phyloP scores from a whole-genome alignment of 805 yeast species.

The Saturnispora saitoi region DNA sequence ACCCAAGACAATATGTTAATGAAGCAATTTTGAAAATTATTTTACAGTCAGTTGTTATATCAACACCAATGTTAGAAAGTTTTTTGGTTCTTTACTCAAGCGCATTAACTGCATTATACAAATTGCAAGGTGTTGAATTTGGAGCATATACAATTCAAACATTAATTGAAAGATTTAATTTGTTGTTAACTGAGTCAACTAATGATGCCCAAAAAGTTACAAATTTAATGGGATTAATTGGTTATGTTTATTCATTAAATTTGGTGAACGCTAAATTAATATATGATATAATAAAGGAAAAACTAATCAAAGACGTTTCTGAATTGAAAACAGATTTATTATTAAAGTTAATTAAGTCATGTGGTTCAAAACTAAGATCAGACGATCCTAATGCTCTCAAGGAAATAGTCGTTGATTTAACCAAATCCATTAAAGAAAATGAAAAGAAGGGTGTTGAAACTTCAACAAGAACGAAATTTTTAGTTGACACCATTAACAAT shows the following conservation, averaged over 20 bases:
- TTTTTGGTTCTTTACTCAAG: conserved; percentile 76
- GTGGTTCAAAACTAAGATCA: conserved; percentile 78
- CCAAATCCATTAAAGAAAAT: conserved; percentile 34
- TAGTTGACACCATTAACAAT: conserved; percentile 77
- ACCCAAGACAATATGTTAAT: conserved; percentile 76
- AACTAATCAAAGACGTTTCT: conserved; percentile 34
- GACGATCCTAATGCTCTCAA: conserved; percentile 86
- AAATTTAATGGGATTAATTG: conserved; percentile 65
- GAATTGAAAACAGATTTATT: conserved; percentile 74
- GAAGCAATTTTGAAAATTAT: conserved; percentile 56
- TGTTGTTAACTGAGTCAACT: conserved; percentile 25
- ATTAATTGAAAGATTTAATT: conserved; percentile 62
- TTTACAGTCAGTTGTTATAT: conserved; percentile 53
- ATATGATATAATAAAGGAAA: conserved; percentile 60
- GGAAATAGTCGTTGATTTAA: conserved; percentile 59
- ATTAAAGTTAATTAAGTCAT: conserved; percentile 58
- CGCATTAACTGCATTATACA: conserved; percentile 63
- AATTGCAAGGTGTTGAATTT: conserved; percentile 76
- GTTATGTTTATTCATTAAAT: conserved; percentile 71
- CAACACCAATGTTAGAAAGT: conserved; percentile 64
- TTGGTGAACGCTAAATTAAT: conserved; percentile 64
- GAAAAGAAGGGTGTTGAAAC: conserved; percentile 27
- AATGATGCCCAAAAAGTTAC: conserved; percentile 25
- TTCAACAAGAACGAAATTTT: conserved; percentile 65
- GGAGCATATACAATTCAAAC: conserved; percentile 82